Base-by-base conservation (phyloP, 2,329 filamentous ascomycete species). In the Cladosporium sp. region DNA sequence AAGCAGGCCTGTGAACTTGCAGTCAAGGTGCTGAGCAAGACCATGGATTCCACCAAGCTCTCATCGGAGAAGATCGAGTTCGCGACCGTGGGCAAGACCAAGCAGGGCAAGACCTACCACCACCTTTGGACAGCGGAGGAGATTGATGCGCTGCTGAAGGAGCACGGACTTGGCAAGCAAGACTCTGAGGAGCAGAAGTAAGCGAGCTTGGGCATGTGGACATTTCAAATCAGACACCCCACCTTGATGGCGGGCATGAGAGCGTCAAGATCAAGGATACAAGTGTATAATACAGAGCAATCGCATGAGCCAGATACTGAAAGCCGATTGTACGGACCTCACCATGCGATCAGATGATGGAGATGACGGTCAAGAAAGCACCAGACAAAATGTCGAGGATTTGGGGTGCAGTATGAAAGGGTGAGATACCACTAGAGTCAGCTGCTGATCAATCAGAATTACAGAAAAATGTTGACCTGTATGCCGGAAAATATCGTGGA, bases 61-160 rank as follows among this genome's bases (percentile, higher is more conserved):
- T 96, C 90, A 77, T 95, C 90, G 67, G 93, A 98, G 80, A 98
- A 98, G 82, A 95, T 98, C 67, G 93, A 98, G 68, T 98, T 98
- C 67, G 94, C 93, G 60, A 98, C 94, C 27, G 92, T 98, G 54
- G 94, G 93, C 62, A 89, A 91, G 76, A 97, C 91, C 59, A 86
- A 90, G 72, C 84, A 91, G 59, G 93, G 93, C 64, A 93, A 92
- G 77, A 92, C 98, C 72, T 98, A 97, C 77, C 93, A 98, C 73
- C 88, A 95, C 68, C 79, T 98, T 55, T 98, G 93, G 93, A 87
- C 83, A 62, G 92, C 91, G 38, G 92, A 98, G 59, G 93, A 97
- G 77, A 98, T 98, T 64, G 92, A 89, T 67, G 83, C 86, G 43
- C 76, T 98, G 69, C 76, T 98, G 64, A 95, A 91, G 79, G 89